A percentile compares a stretch with the other conserved stretches of the same genome.
phyloP scores from a whole-genome alignment of 345 rosid genomes.

The Hirschfeldia incana region DNA sequence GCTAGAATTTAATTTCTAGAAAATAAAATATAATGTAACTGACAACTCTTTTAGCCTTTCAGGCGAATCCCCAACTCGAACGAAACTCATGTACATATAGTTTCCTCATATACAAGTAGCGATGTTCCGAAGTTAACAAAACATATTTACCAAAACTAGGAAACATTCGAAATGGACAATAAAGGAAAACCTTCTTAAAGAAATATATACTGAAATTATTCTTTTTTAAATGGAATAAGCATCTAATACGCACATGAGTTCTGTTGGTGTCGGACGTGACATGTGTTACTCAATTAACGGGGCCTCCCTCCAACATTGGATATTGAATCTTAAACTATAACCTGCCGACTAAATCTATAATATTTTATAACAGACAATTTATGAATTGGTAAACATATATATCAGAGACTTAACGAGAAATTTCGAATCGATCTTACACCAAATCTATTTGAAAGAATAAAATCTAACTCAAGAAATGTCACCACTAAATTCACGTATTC shows the following conservation, averaged over 20 bases:
- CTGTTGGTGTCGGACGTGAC: slow-evolving; percentile 42
- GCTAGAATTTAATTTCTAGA: not conserved
- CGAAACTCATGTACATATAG: not conserved
- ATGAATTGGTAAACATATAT: not conserved
- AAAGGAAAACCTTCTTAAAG: slow-evolving; percentile 11
- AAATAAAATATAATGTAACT: not conserved
- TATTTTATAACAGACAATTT: slow-evolving; percentile 15
- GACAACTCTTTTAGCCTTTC: not conserved
- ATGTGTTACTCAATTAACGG: slow-evolving; percentile 27
- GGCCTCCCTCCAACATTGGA: slow-evolving; percentile 32
- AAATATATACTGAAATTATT: not conserved
- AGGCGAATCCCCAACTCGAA: not conserved
- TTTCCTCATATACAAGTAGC: not conserved
- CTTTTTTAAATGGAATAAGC: slow-evolving; percentile 29
- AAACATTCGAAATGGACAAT: slow-evolving; percentile 33
- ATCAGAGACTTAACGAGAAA: slow-evolving; percentile 7
- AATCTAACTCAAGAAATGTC: slow-evolving; percentile 19
- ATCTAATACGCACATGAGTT: too few species aligned
- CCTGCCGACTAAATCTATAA: slow-evolving; percentile 35
- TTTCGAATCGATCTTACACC: slow-evolving; percentile 29
- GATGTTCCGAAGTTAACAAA: not conserved
- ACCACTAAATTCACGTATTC: slow-evolving; percentile 21
- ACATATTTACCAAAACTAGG: slow-evolving; percentile 23
- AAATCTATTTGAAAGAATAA: slow-evolving; percentile 36
- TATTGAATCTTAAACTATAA: slow-evolving; percentile 28